These are phyloP conservation scores for Lachancea kluyveri DNA, from an alignment of 805 yeast species.

Conservation along the genomic window DNA sequence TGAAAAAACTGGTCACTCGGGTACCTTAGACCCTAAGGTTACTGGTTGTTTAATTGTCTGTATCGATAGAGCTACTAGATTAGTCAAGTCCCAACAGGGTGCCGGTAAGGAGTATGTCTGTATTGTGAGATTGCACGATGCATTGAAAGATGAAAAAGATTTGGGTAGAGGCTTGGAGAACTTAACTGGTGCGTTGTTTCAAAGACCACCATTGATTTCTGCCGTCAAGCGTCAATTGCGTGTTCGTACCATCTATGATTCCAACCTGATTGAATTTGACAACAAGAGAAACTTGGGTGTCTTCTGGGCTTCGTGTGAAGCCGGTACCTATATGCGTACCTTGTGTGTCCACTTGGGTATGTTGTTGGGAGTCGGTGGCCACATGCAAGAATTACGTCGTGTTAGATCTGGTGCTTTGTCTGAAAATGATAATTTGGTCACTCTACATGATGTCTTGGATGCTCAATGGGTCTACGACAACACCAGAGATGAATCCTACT, in stretches of 20 bases:
- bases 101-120: constrained; percentile 99
- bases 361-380: constrained; percentile 98
- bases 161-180: constrained; percentile 84
- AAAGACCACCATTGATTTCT: constrained; percentile 97
- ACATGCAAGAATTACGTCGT: constrained; percentile 99
- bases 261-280: constrained; percentile 92
- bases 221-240: constrained; percentile 99
- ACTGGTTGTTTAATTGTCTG: constrained; percentile 98
- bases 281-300: constrained; percentile 95
- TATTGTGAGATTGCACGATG: constrained; percentile 92
- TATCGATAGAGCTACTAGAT: constrained; percentile 95
- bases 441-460: constrained; percentile 94
- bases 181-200: constrained; percentile 97
- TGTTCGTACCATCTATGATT: constrained; percentile 95
- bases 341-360: constrained; percentile 98
- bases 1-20: constrained; percentile 98
- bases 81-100: constrained; percentile 98
- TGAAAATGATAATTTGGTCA: constrained; percentile 87
- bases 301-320: constrained; percentile 99
- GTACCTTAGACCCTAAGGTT: constrained; percentile 97
- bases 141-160: constrained; percentile 83
- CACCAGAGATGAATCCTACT: constrained; percentile 92
- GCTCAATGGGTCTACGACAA: constrained; percentile 98
- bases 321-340: constrained; percentile 99
- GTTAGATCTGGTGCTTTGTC: constrained; percentile 95